Conservation (phyloP, 2,329 filamentous ascomycete species). For the Diaporthe eres region DNA sequence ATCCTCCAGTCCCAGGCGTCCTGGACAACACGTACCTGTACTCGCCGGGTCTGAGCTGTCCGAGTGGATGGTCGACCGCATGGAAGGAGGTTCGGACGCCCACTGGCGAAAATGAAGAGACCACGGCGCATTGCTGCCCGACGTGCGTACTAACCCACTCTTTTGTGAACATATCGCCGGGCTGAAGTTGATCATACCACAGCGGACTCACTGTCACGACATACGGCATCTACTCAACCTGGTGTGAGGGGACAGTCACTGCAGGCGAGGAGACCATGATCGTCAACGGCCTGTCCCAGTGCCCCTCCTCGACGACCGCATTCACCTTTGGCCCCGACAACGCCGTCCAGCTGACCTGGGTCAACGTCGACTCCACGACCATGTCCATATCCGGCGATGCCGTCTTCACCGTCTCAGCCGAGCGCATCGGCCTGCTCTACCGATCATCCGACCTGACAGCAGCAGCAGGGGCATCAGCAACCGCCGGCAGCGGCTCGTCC, state of each 20-base stretch:
- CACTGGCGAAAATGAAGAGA: constrained; percentile 27
- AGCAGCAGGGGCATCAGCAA: neutral
- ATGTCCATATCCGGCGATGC: constrained; percentile 34
- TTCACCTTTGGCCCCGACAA: constrained; percentile 27
- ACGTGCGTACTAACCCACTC: constrained; percentile 21
- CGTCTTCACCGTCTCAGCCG: constrained; percentile 31
- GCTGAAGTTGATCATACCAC: neutral
- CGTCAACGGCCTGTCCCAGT: constrained; percentile 39
- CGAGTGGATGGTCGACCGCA: constrained; percentile 36
- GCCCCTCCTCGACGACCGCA: constrained; percentile 34
- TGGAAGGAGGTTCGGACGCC: constrained; percentile 36
- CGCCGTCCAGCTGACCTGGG: constrained; percentile 32
- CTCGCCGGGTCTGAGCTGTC: constrained; percentile 36
- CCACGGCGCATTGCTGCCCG: constrained; percentile 39
- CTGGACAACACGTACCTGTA: constrained; percentile 37
- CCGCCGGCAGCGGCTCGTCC: neutral
- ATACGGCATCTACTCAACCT: constrained; percentile 39
- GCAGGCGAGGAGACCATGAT: constrained; percentile 26
- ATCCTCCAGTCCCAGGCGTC: constrained; percentile 23
- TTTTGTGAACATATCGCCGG: too few relatives aligned
- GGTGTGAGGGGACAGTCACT: constrained; percentile 38
- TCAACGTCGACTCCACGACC: constrained; percentile 16
- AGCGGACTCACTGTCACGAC: constrained; percentile 35
- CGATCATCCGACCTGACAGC: constrained; percentile 30
- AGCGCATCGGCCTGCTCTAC: constrained; percentile 34